A percentile compares a stretch with the other conserved stretches of the same genome.
These are phyloP conservation scores for Cyclotella distinguenda DNA, from an alignment of 108 stramenopile genomes.

Conservation along the genomic window DNA sequence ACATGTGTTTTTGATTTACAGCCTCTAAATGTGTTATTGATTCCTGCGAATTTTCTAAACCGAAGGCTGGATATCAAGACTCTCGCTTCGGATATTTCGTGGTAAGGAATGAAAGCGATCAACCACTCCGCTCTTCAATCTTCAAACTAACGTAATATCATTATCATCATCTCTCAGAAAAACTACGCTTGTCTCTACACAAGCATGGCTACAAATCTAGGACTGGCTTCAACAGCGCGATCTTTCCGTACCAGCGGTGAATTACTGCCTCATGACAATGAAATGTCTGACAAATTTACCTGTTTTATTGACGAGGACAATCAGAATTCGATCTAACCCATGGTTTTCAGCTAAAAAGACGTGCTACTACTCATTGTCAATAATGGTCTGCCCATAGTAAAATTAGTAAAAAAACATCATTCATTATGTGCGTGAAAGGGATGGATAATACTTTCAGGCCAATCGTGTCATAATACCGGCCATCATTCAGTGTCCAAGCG, in stretches of 20 bases:
- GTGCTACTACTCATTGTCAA: too few relatives aligned
- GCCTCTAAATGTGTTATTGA: slow-evolving; percentile 36
- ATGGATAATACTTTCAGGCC: slow-evolving; percentile 27
- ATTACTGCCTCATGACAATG: slow-evolving; percentile 71
- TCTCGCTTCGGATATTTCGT: slow-evolving; percentile 93
- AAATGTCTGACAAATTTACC: slow-evolving; percentile 38
- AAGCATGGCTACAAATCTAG: slow-evolving; percentile 87
- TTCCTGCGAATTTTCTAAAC: slow-evolving; percentile 35
- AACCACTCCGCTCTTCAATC: too few relatives aligned
- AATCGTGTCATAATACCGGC: slow-evolving; percentile 3
- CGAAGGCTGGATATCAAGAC: slow-evolving; percentile 92
- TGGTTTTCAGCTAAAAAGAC: neutral
- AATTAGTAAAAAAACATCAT: too few relatives aligned
- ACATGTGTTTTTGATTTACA: slow-evolving; percentile 8
- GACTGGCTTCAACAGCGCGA: slow-evolving; percentile 55
- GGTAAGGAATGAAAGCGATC: neutral
- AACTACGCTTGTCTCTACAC: slow-evolving; percentile 97
- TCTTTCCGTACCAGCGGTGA: slow-evolving; percentile 76
- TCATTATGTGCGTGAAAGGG: too few relatives aligned
- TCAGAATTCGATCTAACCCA: neutral
- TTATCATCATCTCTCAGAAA: slow-evolving; percentile 20
- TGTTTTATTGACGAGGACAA: slow-evolving; percentile 26
- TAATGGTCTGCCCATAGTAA: too few relatives aligned
- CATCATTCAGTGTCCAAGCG: slow-evolving; percentile 18
- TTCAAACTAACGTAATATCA: too few relatives aligned